These are phyloP conservation scores for Astrothelium macrocarpum DNA, from an alignment of 495 filamentous ascomycete genomes.

Conservation along the genomic window DNA sequence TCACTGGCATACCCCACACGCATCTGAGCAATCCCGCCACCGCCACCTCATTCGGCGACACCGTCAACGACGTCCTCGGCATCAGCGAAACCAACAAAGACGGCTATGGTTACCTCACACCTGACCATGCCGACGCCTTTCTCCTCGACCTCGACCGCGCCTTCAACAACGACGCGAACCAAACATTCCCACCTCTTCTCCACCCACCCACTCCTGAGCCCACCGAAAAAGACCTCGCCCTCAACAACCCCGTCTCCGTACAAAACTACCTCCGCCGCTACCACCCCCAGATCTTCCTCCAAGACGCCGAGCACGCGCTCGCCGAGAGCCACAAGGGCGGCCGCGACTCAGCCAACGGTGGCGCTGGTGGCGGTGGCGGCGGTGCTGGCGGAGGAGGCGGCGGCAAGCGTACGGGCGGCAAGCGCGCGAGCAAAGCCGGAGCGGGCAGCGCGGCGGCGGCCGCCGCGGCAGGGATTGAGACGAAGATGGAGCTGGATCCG, in stretches of 20 bases:
- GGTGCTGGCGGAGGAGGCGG: not conserved
- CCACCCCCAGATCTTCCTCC: slow-evolving; percentile 4
- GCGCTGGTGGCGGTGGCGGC: not conserved
- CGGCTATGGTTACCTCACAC: slow-evolving; percentile 48
- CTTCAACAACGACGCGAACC: slow-evolving; percentile 39
- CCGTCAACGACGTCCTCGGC: slow-evolving; percentile 16
- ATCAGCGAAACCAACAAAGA: slow-evolving; percentile 12
- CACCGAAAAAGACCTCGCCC: slow-evolving; percentile 46
- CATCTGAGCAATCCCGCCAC: slow-evolving; percentile 13
- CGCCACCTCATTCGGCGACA: slow-evolving; percentile 7
- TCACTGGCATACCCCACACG: slow-evolving; percentile 23
- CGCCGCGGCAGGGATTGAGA: slow-evolving; percentile 22
- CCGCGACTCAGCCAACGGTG: not conserved
- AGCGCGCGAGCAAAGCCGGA: slow-evolving; percentile 3
- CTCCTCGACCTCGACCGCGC: slow-evolving; percentile 59
- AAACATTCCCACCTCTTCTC: slow-evolving; percentile 14
- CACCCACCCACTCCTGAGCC: slow-evolving; percentile 50
- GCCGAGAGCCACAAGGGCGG: slow-evolving; percentile 11
- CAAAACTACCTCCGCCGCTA: slow-evolving; percentile 39
- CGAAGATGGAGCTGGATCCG: slow-evolving; percentile 42
- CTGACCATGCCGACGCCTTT: slow-evolving; percentile 73
- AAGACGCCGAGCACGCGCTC: slow-evolving; percentile 22
- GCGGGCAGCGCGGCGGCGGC: too few species aligned
- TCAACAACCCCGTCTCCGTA: slow-evolving; percentile 50
- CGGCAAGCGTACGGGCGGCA: slow-evolving; percentile 14